These are phyloP conservation scores for Pseudogymnoascus sp. DNA, from an alignment of 2,329 filamentous ascomycete species.

Conservation along the genomic window DNA sequence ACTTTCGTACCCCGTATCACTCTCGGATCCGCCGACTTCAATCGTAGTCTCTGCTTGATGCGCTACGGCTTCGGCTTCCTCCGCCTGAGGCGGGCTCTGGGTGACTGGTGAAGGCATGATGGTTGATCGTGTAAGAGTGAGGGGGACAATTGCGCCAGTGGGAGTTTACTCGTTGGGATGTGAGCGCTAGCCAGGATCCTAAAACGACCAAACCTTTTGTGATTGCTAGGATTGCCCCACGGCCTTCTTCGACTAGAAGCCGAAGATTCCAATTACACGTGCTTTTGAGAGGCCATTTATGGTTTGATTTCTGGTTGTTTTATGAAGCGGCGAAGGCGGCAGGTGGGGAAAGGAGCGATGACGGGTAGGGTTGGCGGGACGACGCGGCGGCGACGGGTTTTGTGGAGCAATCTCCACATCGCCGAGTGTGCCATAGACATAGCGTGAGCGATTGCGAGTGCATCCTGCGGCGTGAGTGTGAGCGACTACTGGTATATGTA, in stretches of 20 bases:
- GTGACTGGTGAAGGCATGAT: not conserved
- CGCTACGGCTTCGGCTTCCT: not conserved
- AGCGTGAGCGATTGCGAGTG: not conserved
- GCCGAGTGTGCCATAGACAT: not conserved
- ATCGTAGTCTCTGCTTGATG: not conserved
- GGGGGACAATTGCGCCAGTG: not conserved
- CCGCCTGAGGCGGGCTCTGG: not conserved
- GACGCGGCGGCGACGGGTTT: not conserved
- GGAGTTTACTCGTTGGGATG: not conserved
- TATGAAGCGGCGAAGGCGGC: not conserved
- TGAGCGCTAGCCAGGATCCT: not conserved
- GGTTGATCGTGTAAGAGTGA: not conserved
- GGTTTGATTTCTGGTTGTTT: not conserved
- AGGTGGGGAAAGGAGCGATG: not conserved
- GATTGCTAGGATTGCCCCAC: not conserved
- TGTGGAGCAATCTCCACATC: not conserved
- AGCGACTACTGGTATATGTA: too few relatives aligned
- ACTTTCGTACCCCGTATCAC: constrained; percentile 4
- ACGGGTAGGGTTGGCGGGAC: not conserved
- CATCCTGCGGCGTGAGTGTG: not conserved
- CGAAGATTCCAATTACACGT: not conserved
- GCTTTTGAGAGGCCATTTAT: not conserved
- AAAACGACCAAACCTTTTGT: not conserved
- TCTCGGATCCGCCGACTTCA: not conserved
- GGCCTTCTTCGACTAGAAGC: not conserved